Base-by-base conservation (phyloP, 148 eudicot species). In the Rhododendron molle region DNA sequence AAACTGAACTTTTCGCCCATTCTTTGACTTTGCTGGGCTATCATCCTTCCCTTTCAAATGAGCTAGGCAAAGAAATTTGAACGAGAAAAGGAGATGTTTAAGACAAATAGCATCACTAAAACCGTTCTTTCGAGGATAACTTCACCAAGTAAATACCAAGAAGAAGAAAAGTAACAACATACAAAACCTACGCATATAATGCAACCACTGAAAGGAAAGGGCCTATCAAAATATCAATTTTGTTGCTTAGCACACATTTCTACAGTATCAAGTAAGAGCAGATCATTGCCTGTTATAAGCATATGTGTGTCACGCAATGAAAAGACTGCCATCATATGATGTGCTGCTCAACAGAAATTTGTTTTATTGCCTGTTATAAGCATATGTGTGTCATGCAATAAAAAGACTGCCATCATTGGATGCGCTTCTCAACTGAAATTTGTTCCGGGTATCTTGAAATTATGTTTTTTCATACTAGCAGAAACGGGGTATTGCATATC, bases 1-100 rank as follows among this genome's bases (percentile, higher is more conserved):
- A 87, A 95, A 93, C 79, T 91, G 95, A 86, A 93, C 95, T 90
- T 88, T 95, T 80, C 86, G 91, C 86, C 93, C 95, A 72, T 86
- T 93, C 89, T 88, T 92, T 62, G 91, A 86, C 88, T 89, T 93
- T 46, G 88, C 76, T n/a, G 93, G 88, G 88, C 85, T 88, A 85
- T 88, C 92, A 84, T 89, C 90, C 71, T 93, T 93, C 76, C 96
- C 95, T 82, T 86, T 93, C 86, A 86, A 54, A 76, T 88, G 32
- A 15, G 76, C 90, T 86, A 89, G 81, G 86, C 52, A 52, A 82
- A 26, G 18, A 85, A 40, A 81, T 40, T 56, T 32, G 83, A 80
- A 87, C 13, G 47, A 60, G 46, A 52, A 54, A 40, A 20, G 15
- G 9, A 58, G 18, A 67, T 65, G 36, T 43, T 58, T 11, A 32